phyloP scores from a whole-genome alignment of 1,284 basidiomycete species.

The Ustilago xerochloae region DNA sequence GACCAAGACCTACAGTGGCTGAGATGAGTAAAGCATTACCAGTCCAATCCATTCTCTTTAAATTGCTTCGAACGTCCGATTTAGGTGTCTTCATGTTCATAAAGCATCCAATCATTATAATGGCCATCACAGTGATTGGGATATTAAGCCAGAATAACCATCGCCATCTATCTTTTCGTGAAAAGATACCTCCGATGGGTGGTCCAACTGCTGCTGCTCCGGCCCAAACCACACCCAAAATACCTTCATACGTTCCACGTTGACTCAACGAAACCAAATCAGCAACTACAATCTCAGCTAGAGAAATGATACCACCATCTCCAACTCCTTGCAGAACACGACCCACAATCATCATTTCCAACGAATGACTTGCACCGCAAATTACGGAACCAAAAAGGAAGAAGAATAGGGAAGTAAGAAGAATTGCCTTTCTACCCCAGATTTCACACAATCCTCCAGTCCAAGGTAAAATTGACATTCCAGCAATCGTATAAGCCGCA shows the following conservation, averaged over 20 bases:
- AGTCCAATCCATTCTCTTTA: conserved; percentile 38
- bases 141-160: conserved; percentile 55
- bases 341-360: conserved; percentile 44
- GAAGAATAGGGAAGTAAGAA: conserved; percentile 28
- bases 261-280: conserved; percentile 44
- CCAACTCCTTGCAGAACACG: conserved; percentile 38
- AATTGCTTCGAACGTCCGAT: conserved; percentile 20
- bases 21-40: conserved; percentile 35
- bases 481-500: conserved; percentile 40
- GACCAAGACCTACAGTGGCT: conserved; percentile 22
- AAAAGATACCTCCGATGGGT: conserved; percentile 48
- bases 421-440: conserved; percentile 43
- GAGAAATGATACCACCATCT: conserved; percentile 48
- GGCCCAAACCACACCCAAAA: conserved; percentile 50
- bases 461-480: conserved; percentile 40
- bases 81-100: conserved; percentile 48
- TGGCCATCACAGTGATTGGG: conserved; percentile 42
- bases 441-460: conserved; percentile 37
- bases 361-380: conserved; percentile 22
- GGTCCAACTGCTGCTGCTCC: conserved; percentile 51
- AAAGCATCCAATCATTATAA: conserved; percentile 39
- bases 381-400: conserved; percentile 33
- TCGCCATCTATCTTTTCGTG: conserved; percentile 29
- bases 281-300: conserved; percentile 46
- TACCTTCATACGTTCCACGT: conserved; percentile 53